Conservation (phyloP, 257 asterid genomes). For the Verbena officinalis region DNA sequence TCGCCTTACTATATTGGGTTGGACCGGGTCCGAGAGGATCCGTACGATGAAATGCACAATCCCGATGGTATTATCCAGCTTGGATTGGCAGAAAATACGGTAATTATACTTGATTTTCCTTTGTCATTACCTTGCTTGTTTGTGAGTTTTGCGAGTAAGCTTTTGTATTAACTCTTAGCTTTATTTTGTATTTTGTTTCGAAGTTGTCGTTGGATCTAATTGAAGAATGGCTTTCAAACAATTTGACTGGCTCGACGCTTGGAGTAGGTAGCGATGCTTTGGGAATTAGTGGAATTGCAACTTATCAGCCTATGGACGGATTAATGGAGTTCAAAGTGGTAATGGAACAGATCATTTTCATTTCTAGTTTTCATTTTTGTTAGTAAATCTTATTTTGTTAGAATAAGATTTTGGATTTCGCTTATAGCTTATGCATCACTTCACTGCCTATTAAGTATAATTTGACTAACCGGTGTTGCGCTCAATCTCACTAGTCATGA, state of each 20-base stretch:
- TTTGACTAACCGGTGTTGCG: not conserved
- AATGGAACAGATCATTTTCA: conserved; percentile 3
- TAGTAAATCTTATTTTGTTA: conserved; percentile 8
- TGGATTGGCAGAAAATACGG: conserved; percentile 87
- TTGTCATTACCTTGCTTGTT: conserved; percentile 4
- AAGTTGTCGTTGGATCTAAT: conserved; percentile 90
- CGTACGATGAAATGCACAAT: conserved; percentile 52
- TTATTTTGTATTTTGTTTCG: conserved; percentile 22
- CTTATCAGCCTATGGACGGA: conserved; percentile 88
- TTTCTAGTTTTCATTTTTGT: not conserved
- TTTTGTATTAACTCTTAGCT: not conserved
- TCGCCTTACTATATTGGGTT: conserved; percentile 90
- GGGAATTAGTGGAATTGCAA: conserved; percentile 65
- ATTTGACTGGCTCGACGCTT: conserved; percentile 45
- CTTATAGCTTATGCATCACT: conserved; percentile 1
- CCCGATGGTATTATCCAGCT: conserved; percentile 87
- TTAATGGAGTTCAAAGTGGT: conserved; percentile 83
- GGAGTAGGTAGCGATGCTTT: conserved; percentile 47
- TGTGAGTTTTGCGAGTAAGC: conserved; percentile 13
- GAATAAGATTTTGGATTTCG: not conserved
- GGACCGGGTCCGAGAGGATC: conserved; percentile 66
- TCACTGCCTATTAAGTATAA: not conserved
- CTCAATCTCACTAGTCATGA: too few relatives aligned
- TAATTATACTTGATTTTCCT: conserved; percentile 19
- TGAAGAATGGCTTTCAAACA: conserved; percentile 69